Percentiles rank a stretch among this genome's conserved stretches.
Evolutionary conservation across 2,329 filamentous ascomycete genomes (phyloP).

Genomic region (Pyricularia sp.): DNA sequence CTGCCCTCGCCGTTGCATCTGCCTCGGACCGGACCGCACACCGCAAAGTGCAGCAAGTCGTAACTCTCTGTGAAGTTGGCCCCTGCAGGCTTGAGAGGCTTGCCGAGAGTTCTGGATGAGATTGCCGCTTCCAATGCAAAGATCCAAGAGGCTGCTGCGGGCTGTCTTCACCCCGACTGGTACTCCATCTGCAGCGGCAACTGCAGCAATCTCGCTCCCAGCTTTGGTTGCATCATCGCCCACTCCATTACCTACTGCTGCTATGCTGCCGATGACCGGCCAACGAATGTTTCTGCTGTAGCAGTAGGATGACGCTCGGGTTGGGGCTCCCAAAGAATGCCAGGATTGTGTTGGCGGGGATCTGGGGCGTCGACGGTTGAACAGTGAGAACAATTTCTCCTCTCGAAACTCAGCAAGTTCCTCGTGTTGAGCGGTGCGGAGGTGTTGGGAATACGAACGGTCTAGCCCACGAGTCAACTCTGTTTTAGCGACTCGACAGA

Average conservation of each 20-base stretch:
- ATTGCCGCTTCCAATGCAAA: neutral
- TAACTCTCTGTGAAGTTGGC: neutral
- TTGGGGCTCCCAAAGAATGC: no score
- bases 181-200: neutral
- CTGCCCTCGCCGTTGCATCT: neutral
- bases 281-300: no score
- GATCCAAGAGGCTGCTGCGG: neutral
- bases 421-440: neutral
- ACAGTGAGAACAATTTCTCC: neutral
- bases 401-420: neutral
- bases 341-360: neutral
- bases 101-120: neutral
- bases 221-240: neutral
- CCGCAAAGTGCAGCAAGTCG: neutral
- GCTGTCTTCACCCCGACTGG: neutral
- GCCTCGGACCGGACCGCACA: neutral
- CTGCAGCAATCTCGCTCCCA: neutral
- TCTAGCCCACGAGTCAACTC: neutral
- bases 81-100: no score
- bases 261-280: neutral
- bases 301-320: no score
- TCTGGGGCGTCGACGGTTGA: neutral
- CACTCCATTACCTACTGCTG: neutral
- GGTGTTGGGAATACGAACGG: neutral
- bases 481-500: neutral